phyloP scores from a whole-genome alignment of 768 basidiomycete species.

The Boletus subcaerulescens region DNA sequence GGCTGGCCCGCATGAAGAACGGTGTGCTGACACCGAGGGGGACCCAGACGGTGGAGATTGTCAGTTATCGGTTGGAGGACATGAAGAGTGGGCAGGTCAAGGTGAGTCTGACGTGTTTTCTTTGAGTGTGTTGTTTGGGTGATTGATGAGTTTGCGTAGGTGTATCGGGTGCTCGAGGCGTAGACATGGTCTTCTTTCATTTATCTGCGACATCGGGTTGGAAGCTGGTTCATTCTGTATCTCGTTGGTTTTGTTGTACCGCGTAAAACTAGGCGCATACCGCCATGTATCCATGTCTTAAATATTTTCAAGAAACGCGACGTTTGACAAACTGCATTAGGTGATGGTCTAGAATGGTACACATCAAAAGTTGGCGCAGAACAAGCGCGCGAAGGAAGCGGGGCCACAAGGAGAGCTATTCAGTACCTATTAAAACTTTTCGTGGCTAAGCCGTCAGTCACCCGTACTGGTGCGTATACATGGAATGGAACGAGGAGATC shows the following conservation, averaged over 20 bases:
- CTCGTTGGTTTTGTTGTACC: neutral
- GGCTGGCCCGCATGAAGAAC: constrained; percentile 30
- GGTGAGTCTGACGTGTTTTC: constrained; percentile 37
- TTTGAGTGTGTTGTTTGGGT: neutral
- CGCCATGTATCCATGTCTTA: neutral
- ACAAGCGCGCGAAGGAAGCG: neutral
- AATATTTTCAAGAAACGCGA: neutral
- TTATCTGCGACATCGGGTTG: neutral
- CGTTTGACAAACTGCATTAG: neutral
- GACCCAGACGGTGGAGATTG: constrained; percentile 61
- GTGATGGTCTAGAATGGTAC: constrained; percentile 4
- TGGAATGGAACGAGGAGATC: neutral
- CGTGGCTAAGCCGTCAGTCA: constrained; percentile 8
- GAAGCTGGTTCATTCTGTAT: neutral
- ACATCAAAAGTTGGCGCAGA: neutral
- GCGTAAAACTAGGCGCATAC: neutral
- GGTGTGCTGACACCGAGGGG: constrained; percentile 36
- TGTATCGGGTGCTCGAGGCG: constrained; percentile 40
- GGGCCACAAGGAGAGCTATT: too few relatives aligned
- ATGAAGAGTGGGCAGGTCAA: constrained; percentile 81
- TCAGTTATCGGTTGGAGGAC: constrained; percentile 88
- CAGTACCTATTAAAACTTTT: constrained; percentile 1
- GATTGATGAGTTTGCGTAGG: constrained; percentile 25
- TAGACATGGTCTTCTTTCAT: constrained; percentile 8
- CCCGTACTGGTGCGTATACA: neutral